Evolutionary conservation across 768 basidiomycete species (phyloP).

Genomic region (Leccinum imitatum): DNA sequence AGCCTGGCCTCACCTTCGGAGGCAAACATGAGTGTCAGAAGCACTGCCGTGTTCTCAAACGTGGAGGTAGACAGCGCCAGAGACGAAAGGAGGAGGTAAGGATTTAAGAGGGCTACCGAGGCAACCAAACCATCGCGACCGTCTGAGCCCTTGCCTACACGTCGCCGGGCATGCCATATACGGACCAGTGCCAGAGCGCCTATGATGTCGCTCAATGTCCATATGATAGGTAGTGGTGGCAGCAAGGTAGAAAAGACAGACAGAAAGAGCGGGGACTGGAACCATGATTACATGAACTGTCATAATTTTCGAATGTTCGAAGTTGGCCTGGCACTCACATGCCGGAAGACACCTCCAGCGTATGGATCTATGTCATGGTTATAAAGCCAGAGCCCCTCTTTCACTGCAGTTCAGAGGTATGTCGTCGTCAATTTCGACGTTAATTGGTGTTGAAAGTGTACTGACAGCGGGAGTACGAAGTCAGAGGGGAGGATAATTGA

Average conservation of each 20-base stretch:
- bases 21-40: conserved; percentile 70
- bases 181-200: conserved; percentile 67
- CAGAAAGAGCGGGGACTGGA: conserved; percentile 78
- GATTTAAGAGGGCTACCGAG: conserved; percentile 79
- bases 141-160: conserved; percentile 37
- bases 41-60: conserved; percentile 72
- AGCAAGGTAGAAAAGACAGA: conserved; percentile 71
- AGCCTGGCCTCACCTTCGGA: conserved; percentile 50
- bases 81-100: conserved; percentile 79
- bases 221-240: conserved; percentile 60
- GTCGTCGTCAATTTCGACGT: background rate
- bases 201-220: conserved; percentile 66
- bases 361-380: conserved; percentile 82
- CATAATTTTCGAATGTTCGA: background rate
- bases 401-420: conserved; percentile 49
- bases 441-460: conserved; percentile 9
- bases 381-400: conserved; percentile 86
- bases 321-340: conserved; percentile 51
- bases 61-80: conserved; percentile 81
- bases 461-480: conserved; percentile 76
- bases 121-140: conserved; percentile 62
- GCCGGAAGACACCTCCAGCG: conserved; percentile 79
- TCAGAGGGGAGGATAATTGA: conserved; percentile 79
- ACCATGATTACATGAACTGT: background rate
- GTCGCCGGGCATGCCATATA: conserved; percentile 67